These are phyloP conservation scores for Caryopteris hybrid DNA, from an alignment of 305 asterid species.

Conservation along the genomic window DNA sequence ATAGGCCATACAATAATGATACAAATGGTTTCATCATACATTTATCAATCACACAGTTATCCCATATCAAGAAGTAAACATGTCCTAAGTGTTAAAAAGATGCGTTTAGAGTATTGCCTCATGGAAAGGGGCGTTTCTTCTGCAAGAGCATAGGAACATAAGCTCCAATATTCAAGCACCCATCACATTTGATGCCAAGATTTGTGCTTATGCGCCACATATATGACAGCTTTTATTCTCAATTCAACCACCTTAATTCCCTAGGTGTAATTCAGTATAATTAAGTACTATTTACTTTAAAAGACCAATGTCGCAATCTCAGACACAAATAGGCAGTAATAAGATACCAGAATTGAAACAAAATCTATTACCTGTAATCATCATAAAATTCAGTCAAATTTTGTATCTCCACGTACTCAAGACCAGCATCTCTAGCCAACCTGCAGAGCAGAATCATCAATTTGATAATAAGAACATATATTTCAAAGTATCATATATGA, in stretches of 20 bases:
- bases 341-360: constrained; percentile 5
- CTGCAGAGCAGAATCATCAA: constrained; percentile 38
- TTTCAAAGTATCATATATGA: not conserved
- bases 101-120: not conserved
- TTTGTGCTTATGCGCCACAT: not conserved
- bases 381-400: constrained; percentile 92
- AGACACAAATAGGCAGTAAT: not conserved
- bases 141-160: not conserved
- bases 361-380: constrained; percentile 65
- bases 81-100: not conserved
- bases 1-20: too few relatives aligned
- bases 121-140: not conserved
- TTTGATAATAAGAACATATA: constrained; percentile 1
- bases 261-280: not conserved
- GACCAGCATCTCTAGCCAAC: constrained; percentile 98
- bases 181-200: not conserved
- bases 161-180: not conserved
- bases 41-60: too few relatives aligned
- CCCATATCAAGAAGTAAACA: not conserved
- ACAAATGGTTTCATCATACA: too few relatives aligned
- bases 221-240: not conserved
- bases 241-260: not conserved
- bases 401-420: constrained; percentile 82
- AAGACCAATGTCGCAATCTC: not conserved
- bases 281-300: not conserved